phyloP scores from a whole-genome alignment of 1,284 basidiomycete species.

The Cryptococcus floricola region DNA sequence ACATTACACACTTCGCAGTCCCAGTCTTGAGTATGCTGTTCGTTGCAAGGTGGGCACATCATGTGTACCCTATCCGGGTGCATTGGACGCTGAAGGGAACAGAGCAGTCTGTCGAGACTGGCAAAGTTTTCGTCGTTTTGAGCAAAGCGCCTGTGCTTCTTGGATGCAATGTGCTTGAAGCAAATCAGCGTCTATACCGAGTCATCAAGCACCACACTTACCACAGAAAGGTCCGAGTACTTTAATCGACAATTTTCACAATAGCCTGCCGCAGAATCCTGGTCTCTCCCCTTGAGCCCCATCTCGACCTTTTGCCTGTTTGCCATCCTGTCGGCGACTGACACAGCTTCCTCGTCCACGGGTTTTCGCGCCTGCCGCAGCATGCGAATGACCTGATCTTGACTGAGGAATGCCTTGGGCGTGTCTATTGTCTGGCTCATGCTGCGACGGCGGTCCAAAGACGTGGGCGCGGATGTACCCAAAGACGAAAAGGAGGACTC shows the following conservation, averaged over 20 bases:
- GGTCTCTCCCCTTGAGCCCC: conserved; percentile 56
- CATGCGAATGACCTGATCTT: conserved; percentile 41
- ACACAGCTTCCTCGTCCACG: conserved; percentile 18
- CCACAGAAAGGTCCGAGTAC: conserved; percentile 82
- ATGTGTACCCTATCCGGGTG: conserved; percentile 27
- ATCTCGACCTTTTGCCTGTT: conserved; percentile 38
- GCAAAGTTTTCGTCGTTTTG: conserved; percentile 73
- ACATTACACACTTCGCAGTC: conserved; percentile 1
- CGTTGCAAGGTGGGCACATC: conserved; percentile 9
- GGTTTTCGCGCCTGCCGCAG: conserved; percentile 29
- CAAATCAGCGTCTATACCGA: conserved; percentile 1
- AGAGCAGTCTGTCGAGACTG: conserved; percentile 74
- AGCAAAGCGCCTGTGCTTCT: conserved; percentile 84
- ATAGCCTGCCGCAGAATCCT: conserved; percentile 80
- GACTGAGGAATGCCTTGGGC: conserved; percentile 35
- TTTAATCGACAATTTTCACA: conserved; percentile 94
- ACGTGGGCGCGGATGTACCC: neutral
- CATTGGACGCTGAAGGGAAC: conserved; percentile 66
- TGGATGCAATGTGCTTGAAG: conserved; percentile 68
- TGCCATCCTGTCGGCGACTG: conserved; percentile 26
- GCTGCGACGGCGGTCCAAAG: conserved; percentile 5
- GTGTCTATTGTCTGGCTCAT: conserved; percentile 2
- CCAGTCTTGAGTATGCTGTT: conserved; percentile 4
- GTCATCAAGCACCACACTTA: conserved; percentile 50
- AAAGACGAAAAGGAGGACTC: neutral